Conservation (phyloP, 2,329 filamentous ascomycete genomes). For the Macrophomina tecta region DNA sequence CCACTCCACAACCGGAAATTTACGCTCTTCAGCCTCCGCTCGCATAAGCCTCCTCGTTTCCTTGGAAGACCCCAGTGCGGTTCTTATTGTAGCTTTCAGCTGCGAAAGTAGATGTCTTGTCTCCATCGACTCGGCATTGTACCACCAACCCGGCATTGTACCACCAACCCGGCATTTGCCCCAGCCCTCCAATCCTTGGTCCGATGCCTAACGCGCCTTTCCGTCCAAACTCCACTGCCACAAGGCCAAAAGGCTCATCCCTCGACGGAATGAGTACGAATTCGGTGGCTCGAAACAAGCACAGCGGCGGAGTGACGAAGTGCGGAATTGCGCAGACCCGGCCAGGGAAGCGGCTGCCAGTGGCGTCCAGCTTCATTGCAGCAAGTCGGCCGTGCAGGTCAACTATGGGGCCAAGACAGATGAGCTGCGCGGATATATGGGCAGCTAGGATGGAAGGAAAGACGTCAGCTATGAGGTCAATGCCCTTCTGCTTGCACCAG, state of each 20-base stretch:
- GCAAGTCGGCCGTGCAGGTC: conserved; percentile 73
- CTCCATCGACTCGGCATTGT: conserved; percentile 69
- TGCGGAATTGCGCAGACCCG: conserved; percentile 70
- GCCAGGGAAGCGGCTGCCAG: conserved; percentile 32
- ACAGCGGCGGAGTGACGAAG: conserved; percentile 69
- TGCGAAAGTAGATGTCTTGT: conserved; percentile 68
- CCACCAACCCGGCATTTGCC: conserved; percentile 75
- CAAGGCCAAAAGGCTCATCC: no score
- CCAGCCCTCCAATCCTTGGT: conserved; percentile 67
- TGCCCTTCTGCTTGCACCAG: conserved; percentile 72
- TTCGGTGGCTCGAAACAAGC: conserved; percentile 66
- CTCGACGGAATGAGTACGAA: no score
- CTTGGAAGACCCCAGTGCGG: no score
- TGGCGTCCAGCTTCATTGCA: conserved; percentile 63
- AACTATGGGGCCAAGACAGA: conserved; percentile 70
- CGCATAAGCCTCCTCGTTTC: no score
- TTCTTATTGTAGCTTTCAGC: conserved; percentile 55
- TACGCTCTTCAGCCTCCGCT: no score
- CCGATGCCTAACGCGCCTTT: conserved; percentile 72
- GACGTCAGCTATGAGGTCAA: conserved; percentile 72
- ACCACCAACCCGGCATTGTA: conserved; percentile 76
- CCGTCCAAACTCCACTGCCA: conserved; percentile 68
- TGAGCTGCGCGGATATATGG: conserved; percentile 65
- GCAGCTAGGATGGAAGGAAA: conserved; percentile 67
- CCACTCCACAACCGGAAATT: no score